phyloP scores from a whole-genome alignment of 2,329 filamentous ascomycete genomes.

The Arachnomyces sp. region DNA sequence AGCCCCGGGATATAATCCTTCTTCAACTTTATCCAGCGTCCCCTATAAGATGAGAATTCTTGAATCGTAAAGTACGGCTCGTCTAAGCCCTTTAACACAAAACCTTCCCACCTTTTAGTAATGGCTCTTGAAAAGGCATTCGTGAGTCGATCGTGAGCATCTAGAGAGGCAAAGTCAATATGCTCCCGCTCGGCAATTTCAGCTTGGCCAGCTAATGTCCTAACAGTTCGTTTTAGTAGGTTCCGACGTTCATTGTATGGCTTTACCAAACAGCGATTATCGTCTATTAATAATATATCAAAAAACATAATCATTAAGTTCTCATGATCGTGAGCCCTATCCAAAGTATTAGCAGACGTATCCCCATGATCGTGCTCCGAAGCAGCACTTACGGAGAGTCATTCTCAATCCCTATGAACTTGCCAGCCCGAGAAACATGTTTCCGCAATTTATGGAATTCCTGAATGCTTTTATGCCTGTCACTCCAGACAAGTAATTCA shows the following conservation, averaged over 20 bases:
- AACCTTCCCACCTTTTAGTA: slow-evolving; percentile 60
- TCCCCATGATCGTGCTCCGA: background rate
- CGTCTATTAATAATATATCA: slow-evolving; percentile 51
- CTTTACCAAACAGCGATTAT: slow-evolving; percentile 43
- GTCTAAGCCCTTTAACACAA: slow-evolving; percentile 68
- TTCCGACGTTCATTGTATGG: slow-evolving; percentile 35
- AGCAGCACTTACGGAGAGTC: slow-evolving; percentile 55
- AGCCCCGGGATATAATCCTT: slow-evolving; percentile 73
- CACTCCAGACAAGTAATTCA: slow-evolving; percentile 71
- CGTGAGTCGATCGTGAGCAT: slow-evolving; percentile 49
- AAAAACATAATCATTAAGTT: slow-evolving; percentile 56
- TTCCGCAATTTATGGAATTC: slow-evolving; percentile 78
- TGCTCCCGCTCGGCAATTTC: slow-evolving; percentile 58
- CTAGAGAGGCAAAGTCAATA: slow-evolving; percentile 54
- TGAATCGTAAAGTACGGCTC: slow-evolving; percentile 61
- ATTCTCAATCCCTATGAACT: slow-evolving; percentile 55
- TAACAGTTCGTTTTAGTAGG: slow-evolving; percentile 50
- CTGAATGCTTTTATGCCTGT: slow-evolving; percentile 55
- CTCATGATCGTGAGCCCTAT: slow-evolving; percentile 42
- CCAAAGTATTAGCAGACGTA: slow-evolving; percentile 11
- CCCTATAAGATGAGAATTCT: slow-evolving; percentile 20
- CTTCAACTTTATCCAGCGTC: slow-evolving; percentile 71
- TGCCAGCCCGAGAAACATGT: slow-evolving; percentile 65
- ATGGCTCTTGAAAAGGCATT: slow-evolving; percentile 61
- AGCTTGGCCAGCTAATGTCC: slow-evolving; percentile 51